phyloP scores from a whole-genome alignment of 2,329 filamentous ascomycete species.

The Paraphaeosphaeria sporulosa region DNA sequence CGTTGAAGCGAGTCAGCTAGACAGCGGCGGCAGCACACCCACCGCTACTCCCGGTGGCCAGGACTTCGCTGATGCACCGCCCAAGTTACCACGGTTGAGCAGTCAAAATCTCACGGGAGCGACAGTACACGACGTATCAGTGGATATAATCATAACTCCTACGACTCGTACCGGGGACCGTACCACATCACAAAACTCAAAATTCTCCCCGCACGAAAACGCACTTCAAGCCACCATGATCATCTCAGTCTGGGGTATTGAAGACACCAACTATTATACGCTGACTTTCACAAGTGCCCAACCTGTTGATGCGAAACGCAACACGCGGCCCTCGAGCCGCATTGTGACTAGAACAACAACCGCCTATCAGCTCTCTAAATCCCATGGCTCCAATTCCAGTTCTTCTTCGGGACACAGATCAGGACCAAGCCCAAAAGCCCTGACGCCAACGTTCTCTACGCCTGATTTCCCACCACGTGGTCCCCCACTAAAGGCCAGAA shows the following conservation, averaged over 20 bases:
- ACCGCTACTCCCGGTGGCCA: slow-evolving; percentile 23
- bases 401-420: slow-evolving; percentile 49
- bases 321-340: slow-evolving; percentile 41
- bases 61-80: slow-evolving; percentile 11
- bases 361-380: slow-evolving; percentile 39
- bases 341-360: slow-evolving; percentile 54
- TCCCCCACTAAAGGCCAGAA: slow-evolving; percentile 62
- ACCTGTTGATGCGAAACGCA: slow-evolving; percentile 22
- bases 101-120: slow-evolving; percentile 48
- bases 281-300: slow-evolving; percentile 73
- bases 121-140: slow-evolving; percentile 65
- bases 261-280: slow-evolving; percentile 73
- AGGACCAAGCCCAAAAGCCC: slow-evolving; percentile 44
- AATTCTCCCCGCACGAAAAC: slow-evolving; percentile 20
- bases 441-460: slow-evolving; percentile 64
- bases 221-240: slow-evolving; percentile 75
- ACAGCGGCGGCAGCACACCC: slow-evolving; percentile 40
- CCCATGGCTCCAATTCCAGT: slow-evolving; percentile 48
- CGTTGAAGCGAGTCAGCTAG: slow-evolving; percentile 15
- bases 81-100: slow-evolving; percentile 30
- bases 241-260: slow-evolving; percentile 76
- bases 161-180: slow-evolving; percentile 20
- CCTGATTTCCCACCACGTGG: slow-evolving; percentile 72
- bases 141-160: slow-evolving; percentile 72
- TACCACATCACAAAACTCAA: slow-evolving; percentile 18